phyloP scores from a whole-genome alignment of 139 green algal genomes.

The Tetraselmis striata region DNA sequence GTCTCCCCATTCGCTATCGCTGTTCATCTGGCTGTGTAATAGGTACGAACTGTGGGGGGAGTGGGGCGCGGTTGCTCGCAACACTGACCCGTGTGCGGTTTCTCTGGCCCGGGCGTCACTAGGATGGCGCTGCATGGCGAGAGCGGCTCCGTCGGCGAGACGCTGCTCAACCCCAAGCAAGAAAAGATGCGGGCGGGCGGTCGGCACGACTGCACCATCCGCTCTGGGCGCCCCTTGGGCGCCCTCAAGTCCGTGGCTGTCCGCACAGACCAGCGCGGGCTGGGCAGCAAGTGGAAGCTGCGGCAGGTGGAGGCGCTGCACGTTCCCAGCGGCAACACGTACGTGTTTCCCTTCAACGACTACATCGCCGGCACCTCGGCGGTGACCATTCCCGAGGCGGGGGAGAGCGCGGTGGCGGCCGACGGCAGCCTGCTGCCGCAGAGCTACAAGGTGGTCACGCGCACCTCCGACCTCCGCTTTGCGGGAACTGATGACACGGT shows the following conservation, averaged over 20 bases:
- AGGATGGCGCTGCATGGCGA: constrained; percentile 18
- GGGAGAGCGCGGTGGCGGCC: background rate
- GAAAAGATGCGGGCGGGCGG: background rate
- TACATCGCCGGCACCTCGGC: background rate
- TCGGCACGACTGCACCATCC: background rate
- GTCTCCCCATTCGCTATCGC: too few relatives aligned
- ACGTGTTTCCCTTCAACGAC: background rate
- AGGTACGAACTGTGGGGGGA: too few relatives aligned
- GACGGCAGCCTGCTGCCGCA: background rate
- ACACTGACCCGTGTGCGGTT: too few relatives aligned
- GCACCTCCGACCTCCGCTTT: constrained; percentile 26
- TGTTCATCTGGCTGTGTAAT: too few relatives aligned
- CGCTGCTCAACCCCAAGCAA: constrained; percentile 12
- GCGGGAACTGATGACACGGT: constrained; percentile 51
- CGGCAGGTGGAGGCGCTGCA: background rate
- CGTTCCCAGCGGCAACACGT: background rate
- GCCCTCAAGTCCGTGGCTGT: background rate
- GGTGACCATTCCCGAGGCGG: background rate
- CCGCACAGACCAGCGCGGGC: background rate
- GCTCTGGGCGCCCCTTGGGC: background rate
- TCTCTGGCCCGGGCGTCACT: too few relatives aligned
- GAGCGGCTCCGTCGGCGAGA: constrained; percentile 35
- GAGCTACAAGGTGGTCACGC: background rate
- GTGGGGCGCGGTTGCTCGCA: too few relatives aligned
- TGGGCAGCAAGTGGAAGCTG: background rate